Base-by-base conservation (phyloP, 441 rosid genomes). In the Euphorbia neoarborescens region DNA sequence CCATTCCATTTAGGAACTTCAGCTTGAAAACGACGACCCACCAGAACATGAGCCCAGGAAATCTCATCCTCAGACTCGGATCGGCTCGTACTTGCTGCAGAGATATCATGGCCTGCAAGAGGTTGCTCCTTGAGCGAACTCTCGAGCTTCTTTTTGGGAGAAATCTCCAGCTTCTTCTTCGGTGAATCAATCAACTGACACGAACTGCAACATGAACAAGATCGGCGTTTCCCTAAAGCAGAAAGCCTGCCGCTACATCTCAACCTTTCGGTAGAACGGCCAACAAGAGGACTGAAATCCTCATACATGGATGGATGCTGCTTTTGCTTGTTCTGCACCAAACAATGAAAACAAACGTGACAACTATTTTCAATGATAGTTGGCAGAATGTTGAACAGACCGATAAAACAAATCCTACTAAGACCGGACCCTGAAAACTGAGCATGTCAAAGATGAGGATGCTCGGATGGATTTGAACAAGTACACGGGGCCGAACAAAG, bases 271-370 rank as follows among this genome's bases (percentile, higher is more conserved):
- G 89, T 76, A 67, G 87, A 83, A 54, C 86, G 84, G 81, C 86
- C 81, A 65, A 68, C 78, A 44, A 78, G 65, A 74, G 81, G 84
- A 82, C 56, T 66, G 25, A 80, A 74, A 82, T 89, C 91, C 13
- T 89, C 94, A 65, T 88, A 89, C 84, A 87, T 66, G 65, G 78
- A 78, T 4, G 94, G 97, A 74, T 85, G 89, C 90, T 83, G 84
- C 86, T 73, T 90, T 83, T 85, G 91, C 65, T 79, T 77, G 81
- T 79, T 88, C 96, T 91, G 87, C 19, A 69, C 28, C 72, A 83
- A 76, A 62, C 42, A 44, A 54, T 57, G 74, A 68, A 42, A 63
- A 61, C 48, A 60, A 68, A 13, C 34, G 72, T 57, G 34, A 24
- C 35, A 15, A 24, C n/a, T 24, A 57, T 13, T 22, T 38, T 44